A percentile compares a stretch with the other conserved stretches of the same genome.
phyloP scores from a whole-genome alignment of 805 yeast genomes.

The Candida ficus region DNA sequence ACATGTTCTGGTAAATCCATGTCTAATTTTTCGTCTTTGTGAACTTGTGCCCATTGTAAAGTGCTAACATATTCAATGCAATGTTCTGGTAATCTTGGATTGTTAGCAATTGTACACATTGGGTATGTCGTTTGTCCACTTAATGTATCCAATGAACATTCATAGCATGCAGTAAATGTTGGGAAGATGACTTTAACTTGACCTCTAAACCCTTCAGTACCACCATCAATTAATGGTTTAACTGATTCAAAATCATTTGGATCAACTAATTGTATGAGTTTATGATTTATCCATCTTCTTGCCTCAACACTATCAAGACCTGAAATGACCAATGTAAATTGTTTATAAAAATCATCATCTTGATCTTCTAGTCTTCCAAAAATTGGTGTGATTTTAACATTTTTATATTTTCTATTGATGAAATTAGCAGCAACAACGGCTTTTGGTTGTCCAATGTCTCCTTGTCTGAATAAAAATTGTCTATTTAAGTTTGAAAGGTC shows the following conservation, averaged over 20 bases:
- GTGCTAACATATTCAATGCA: constrained; percentile 88
- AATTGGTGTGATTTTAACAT: constrained; percentile 49
- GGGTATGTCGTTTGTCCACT: constrained; percentile 66
- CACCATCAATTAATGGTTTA: constrained; percentile 84
- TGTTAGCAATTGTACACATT: constrained; percentile 89
- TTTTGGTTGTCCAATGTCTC: constrained; percentile 82
- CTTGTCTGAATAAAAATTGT: constrained; percentile 77
- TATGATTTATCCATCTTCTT: constrained; percentile 80
- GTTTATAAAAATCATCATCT: constrained; percentile 53
- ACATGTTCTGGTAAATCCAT: constrained; percentile 66
- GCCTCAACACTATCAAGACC: constrained; percentile 91
- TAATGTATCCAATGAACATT: constrained; percentile 78
- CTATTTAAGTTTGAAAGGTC: constrained; percentile 88
- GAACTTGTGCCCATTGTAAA: constrained; percentile 60
- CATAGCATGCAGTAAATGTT: constrained; percentile 83
- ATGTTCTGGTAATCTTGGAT: constrained; percentile 92
- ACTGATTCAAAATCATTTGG: constrained; percentile 40
- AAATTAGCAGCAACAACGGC: constrained; percentile 70
- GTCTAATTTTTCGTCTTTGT: constrained; percentile 48
- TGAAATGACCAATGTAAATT: constrained; percentile 71
- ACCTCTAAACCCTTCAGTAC: constrained; percentile 92
- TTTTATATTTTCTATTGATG: constrained; percentile 42
- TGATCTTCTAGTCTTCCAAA: constrained; percentile 63
- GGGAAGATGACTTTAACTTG: constrained; percentile 87
- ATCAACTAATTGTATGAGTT: constrained; percentile 59